Evolutionary conservation across 768 basidiomycete species (phyloP).

Genomic region (Dendrothele bispora): DNA sequence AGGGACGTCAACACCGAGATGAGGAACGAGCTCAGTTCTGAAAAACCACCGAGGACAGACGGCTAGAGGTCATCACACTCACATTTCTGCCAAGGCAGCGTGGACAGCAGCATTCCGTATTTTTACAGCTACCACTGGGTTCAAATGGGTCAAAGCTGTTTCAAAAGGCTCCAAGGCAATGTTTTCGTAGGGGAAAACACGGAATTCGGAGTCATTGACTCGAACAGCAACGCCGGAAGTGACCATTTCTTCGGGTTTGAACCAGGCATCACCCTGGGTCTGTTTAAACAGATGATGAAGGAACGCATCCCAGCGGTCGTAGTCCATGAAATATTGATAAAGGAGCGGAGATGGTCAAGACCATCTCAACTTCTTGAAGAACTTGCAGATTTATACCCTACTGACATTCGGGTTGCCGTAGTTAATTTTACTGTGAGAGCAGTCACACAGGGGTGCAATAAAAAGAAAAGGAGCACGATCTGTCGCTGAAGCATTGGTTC

Average conservation of each 20-base stretch:
- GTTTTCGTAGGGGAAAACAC: constrained; percentile 85
- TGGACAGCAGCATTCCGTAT: constrained; percentile 77
- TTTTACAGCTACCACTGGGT: constrained; percentile 83
- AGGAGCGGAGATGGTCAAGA: too few species aligned
- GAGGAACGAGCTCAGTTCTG: too few species aligned
- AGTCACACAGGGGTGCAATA: too few species aligned
- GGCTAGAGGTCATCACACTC: too few species aligned
- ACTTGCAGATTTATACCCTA: too few species aligned
- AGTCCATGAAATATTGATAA: constrained; percentile 48
- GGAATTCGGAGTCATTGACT: constrained; percentile 53
- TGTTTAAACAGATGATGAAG: constrained; percentile 78
- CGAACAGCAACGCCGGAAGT: constrained; percentile 72
- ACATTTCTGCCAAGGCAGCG: constrained; percentile 72
- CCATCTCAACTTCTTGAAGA: too few species aligned
- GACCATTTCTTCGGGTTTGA: constrained; percentile 72
- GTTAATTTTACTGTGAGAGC: too few species aligned
- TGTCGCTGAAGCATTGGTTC: too few species aligned
- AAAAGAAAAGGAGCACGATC: too few species aligned
- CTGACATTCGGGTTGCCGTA: too few species aligned
- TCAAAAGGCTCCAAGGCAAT: constrained; percentile 73
- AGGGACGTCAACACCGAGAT: too few species aligned
- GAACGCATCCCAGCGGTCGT: constrained; percentile 78
- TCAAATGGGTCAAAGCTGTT: constrained; percentile 64
- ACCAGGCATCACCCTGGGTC: constrained; percentile 85
- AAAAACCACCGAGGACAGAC: too few species aligned